Percentiles rank a stretch among this genome's conserved stretches.
These are phyloP conservation scores for Stemphylium beticola DNA, from an alignment of 2,329 filamentous ascomycete genomes.

Conservation along the genomic window DNA sequence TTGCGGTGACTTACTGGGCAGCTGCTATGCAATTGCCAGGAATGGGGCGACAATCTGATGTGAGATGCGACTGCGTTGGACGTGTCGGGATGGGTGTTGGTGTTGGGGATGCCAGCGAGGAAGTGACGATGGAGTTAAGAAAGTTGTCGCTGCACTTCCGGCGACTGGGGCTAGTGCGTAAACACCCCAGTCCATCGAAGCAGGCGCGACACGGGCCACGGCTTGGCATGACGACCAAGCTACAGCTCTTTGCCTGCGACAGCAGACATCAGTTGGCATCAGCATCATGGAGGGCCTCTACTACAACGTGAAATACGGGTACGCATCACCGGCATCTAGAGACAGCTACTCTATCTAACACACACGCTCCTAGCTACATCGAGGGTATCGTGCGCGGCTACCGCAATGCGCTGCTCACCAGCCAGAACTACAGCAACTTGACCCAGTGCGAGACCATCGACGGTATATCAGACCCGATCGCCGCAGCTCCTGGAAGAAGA, in stretches of 20 bases:
- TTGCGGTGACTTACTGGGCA: slow-evolving; percentile 17
- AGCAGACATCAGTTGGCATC: slow-evolving; percentile 22
- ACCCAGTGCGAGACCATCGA: slow-evolving; percentile 98
- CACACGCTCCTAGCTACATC: slow-evolving; percentile 71
- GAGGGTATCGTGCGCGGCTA: slow-evolving; percentile 98
- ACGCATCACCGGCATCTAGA: slow-evolving; percentile 40
- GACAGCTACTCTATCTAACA: slow-evolving; percentile 19
- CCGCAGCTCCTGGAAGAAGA: slow-evolving; percentile 6
- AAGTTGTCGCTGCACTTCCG: slow-evolving; percentile 22
- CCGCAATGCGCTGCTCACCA: slow-evolving; percentile 88
- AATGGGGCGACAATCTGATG: slow-evolving; percentile 2
- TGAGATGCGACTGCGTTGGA: slow-evolving; percentile 8
- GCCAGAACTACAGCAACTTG: slow-evolving; percentile 91
- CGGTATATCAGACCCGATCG: slow-evolving; percentile 61
- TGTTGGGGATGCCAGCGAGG: slow-evolving; percentile 10
- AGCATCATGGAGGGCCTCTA: slow-evolving; percentile 83
- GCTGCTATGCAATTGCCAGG: slow-evolving; percentile 9
- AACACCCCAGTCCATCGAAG: slow-evolving; percentile 18
- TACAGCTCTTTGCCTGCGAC: slow-evolving; percentile 25
- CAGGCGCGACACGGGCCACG: slow-evolving; percentile 20
- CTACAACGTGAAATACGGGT: slow-evolving; percentile 95
- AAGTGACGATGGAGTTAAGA: slow-evolving; percentile 25
- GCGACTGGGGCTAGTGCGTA: slow-evolving; percentile 12
- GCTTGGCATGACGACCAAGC: slow-evolving; percentile 31
- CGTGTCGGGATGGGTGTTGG: slow-evolving; percentile 4